Conservation (phyloP, 306 rosid genomes). For the Morella rubra region DNA sequence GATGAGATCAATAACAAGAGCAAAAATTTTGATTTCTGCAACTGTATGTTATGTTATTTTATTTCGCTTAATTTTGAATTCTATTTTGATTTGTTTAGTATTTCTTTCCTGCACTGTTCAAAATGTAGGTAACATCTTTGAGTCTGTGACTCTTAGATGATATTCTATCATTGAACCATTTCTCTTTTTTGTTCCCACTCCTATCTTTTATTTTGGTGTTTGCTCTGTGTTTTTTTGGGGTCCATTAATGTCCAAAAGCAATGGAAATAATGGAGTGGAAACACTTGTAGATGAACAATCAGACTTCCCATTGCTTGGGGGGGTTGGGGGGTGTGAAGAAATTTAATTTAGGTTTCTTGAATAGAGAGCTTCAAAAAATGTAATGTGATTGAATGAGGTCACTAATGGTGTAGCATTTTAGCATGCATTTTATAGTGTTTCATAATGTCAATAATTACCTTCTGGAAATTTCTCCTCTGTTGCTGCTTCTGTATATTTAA, state of each 20-base stretch:
- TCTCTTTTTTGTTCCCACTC: not conserved
- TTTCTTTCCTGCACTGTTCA: not conserved
- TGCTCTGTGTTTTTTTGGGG: not conserved
- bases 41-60: slow-evolving; percentile 49
- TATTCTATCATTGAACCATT: not conserved
- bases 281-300: not conserved
- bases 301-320: too few relatives aligned
- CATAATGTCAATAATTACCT: not conserved
- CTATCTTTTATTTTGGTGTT: not conserved
- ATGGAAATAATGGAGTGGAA: not conserved
- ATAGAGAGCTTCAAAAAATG: too few relatives aligned
- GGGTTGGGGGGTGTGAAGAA: too few relatives aligned
- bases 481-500: not conserved
- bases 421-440: not conserved
- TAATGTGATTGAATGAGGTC: too few relatives aligned
- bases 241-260: not conserved
- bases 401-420: too few relatives aligned
- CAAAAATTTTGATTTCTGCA: slow-evolving; percentile 46
- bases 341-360: not conserved
- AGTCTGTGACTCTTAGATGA: not conserved
- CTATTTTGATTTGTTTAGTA: not conserved
- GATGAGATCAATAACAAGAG: slow-evolving; percentile 55
- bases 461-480: not conserved
- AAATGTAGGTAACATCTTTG: not conserved
- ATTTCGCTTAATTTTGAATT: not conserved